Base-by-base conservation (phyloP, 768 basidiomycete species). In the Tulasnella sp. region DNA sequence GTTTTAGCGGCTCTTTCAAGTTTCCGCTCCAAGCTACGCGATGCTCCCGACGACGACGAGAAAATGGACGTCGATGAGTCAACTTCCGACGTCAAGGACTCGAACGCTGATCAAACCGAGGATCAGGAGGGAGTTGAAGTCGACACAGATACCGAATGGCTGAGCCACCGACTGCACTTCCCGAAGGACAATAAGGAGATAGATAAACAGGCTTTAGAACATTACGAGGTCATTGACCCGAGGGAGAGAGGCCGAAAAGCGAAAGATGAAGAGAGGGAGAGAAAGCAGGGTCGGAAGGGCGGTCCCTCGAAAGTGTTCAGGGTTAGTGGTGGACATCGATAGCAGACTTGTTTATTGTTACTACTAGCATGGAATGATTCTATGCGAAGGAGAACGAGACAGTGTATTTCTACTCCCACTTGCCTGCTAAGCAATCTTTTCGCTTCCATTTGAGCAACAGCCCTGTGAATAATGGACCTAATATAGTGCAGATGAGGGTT, bases 171-270 rank as follows among this genome's bases (percentile, higher is more conserved):
- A 34, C 80, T 94, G 72, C 84, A 85, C 74, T 92, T 94, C 80
- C 87, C 90, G 11, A 92, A 92, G 80, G 91, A 88, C 62, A 87
- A 92, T 75, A 83, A 83, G 29, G 91, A 91, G 76, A 83, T 83
- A 22, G 91, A 91, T 76, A 92, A 94, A 80, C 84, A 83, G 29
- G 79, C 92, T 90, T 0, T 89, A 78, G 80, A 90, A 69, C 92
- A 94, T 72, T 94, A 93, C 77, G 92, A 94, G 80, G 92, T 94
- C 34, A 94, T 94, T 78, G 92, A 94, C 78, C 92, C 92, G 0
- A 81, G 92, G 73, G 85, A 86, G 64, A 81, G 92, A 71, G 84
- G 88, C 59, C 90, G 90, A 29, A 81, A 86, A 64, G 92, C 92
- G 32, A 87, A 83, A 76, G 90, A 93, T 76, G 92, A 94, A 77